Conservation (phyloP, 148 eudicot genomes). For the Fagopyrum tataricum region DNA sequence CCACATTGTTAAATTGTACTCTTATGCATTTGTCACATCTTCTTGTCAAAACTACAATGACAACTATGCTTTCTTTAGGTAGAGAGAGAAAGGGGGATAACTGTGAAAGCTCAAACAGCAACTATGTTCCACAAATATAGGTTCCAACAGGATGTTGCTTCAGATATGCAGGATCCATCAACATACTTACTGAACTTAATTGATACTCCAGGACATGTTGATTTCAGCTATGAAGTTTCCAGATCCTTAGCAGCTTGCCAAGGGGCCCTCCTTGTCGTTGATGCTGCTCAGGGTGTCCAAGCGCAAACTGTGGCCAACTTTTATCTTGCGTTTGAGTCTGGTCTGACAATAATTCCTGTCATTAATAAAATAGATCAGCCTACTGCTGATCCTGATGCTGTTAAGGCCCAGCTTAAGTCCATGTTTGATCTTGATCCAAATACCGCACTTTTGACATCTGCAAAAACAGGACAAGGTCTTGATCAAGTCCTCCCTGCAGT, state of each 20-base stretch:
- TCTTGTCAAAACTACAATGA: neutral
- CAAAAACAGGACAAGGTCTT: constrained; percentile 93
- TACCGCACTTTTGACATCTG: constrained; percentile 79
- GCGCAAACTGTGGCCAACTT: constrained; percentile 99
- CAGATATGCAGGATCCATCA: constrained; percentile 19
- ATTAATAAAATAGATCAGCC: constrained; percentile 98
- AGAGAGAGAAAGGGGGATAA: constrained; percentile 97
- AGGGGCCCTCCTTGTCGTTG: constrained; percentile 93
- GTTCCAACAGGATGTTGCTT: constrained; percentile 22
- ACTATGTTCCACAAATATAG: constrained; percentile 74
- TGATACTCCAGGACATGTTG: constrained; percentile 98
- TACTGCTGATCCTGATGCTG: constrained; percentile 94
- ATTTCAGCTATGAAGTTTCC: constrained; percentile 98
- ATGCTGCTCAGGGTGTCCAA: constrained; percentile 99
- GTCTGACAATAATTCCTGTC: constrained; percentile 74
- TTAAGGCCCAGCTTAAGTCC: constrained; percentile 79
- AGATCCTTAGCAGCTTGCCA: constrained; percentile 98
- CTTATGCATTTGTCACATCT: neutral
- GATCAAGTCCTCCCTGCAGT: constrained; percentile 91
- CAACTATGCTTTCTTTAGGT: constrained; percentile 41
- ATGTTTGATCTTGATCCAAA: constrained; percentile 91
- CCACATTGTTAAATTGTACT: neutral
- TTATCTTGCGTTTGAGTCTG: constrained; percentile 92
- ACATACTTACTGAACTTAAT: constrained; percentile 67
- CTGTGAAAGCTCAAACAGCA: constrained; percentile 98